These are phyloP conservation scores for Plasmodium yoelii DNA, from an alignment of 169 alveolate species.

Conservation along the genomic window DNA sequence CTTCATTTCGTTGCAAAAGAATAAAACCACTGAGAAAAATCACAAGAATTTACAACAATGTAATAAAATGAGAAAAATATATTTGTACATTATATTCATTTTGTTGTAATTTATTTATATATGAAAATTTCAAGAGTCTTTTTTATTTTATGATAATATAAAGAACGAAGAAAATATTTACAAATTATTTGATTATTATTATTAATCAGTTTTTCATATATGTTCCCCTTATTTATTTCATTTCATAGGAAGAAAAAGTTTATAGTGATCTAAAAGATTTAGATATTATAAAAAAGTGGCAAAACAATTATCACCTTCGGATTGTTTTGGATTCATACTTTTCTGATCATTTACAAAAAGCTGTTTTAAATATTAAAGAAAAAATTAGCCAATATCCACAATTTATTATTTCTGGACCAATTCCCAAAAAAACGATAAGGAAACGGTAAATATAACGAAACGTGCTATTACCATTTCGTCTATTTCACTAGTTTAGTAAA, in stretches of 20 bases:
- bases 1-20: not conserved
- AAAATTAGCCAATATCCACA: slow-evolving; percentile 58
- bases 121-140: not conserved
- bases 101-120: not conserved
- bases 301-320: slow-evolving; percentile 49
- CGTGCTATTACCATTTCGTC: not conserved
- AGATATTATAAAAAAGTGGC: slow-evolving; percentile 71
- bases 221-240: not conserved
- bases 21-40: slow-evolving; percentile 3
- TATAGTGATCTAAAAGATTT: slow-evolving; percentile 33
- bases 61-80: slow-evolving; percentile 18
- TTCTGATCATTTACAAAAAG: slow-evolving; percentile 74
- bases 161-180: too few species aligned
- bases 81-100: too few species aligned
- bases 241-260: slow-evolving; percentile 33
- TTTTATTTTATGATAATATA: too few species aligned
- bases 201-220: not conserved
- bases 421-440: slow-evolving; percentile 62
- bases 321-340: slow-evolving; percentile 56
- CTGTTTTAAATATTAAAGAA: slow-evolving; percentile 58
- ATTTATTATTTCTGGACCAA: slow-evolving; percentile 60
- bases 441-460: slow-evolving; percentile 19
- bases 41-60: slow-evolving; percentile 36
- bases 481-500: not conserved
- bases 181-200: not conserved